Percentiles rank a stretch among this genome's conserved stretches.
phyloP scores from a whole-genome alignment of 2,329 filamentous ascomycete species.

The Basipetospora chlamydospora region DNA sequence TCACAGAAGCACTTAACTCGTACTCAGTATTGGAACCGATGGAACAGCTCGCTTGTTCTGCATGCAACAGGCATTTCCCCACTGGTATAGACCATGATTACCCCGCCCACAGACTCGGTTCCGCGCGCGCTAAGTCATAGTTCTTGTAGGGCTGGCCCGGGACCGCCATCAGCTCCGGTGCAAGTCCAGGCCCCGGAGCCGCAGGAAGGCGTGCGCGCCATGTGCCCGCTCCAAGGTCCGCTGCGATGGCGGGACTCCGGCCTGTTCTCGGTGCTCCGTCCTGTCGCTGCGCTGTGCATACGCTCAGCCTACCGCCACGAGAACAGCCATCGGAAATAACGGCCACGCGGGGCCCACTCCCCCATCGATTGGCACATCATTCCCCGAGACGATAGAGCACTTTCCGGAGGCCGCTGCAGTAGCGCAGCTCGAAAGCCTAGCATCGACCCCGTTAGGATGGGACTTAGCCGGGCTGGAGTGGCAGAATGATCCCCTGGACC shows the following conservation, averaged over 20 bases:
- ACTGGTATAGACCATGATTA: neutral
- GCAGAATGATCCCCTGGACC: too few relatives aligned
- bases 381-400: neutral
- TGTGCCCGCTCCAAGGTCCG: constrained; percentile 3
- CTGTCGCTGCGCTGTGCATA: neutral
- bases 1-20: neutral
- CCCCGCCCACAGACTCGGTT: neutral
- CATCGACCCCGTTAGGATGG: too few relatives aligned
- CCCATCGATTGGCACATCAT: neutral
- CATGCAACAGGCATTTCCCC: neutral
- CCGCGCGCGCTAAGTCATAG: neutral
- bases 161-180: neutral
- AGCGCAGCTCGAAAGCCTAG: neutral
- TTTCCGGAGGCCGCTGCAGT: neutral
- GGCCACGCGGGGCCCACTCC: neutral
- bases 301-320: neutral
- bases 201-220: constrained; percentile 3
- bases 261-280: neutral
- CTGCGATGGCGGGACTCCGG: neutral
- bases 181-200: neutral
- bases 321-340: neutral
- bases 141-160: neutral
- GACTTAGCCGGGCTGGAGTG: too few relatives aligned
- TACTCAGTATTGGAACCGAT: neutral
- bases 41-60: neutral